A percentile compares a stretch with the other conserved stretches of the same genome.
Conservation (phyloP, 345 rosid genomes). For the Lepidium didymum region DNA sequence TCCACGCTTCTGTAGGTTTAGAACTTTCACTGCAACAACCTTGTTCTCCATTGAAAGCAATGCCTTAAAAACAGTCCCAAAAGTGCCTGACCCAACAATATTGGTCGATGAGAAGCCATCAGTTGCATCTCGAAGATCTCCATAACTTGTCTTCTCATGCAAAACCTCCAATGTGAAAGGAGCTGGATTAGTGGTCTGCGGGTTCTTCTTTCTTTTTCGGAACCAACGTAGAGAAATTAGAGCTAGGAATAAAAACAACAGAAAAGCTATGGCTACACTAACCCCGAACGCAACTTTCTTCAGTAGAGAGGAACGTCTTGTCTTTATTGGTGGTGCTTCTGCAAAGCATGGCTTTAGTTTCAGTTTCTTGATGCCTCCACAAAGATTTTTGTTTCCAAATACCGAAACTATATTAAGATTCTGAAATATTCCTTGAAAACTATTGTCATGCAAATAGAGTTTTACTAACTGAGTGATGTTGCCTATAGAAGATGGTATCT, state of each 20-base stretch:
- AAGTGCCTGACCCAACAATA: background rate
- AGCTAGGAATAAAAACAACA: background rate
- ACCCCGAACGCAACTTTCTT: background rate
- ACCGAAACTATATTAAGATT: background rate
- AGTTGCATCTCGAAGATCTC: background rate
- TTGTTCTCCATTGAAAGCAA: background rate
- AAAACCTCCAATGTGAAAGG: background rate
- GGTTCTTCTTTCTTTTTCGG: background rate
- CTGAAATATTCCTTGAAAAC: conserved; percentile 18
- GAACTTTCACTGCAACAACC: conserved; percentile 30
- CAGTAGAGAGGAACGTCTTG: background rate
- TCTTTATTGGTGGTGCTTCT: background rate
- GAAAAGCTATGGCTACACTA: background rate
- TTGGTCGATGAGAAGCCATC: background rate
- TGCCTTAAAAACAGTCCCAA: conserved; percentile 5
- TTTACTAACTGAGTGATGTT: background rate
- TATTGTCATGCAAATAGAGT: background rate
- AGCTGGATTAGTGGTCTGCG: no score
- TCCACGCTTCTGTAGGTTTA: conserved; percentile 32
- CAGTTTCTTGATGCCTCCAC: conserved; percentile 12
- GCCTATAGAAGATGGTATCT: background rate
- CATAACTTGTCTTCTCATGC: no score
- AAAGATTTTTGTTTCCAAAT: conserved; percentile 9
- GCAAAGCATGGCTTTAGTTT: conserved; percentile 5
- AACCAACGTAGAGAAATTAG: background rate